Evolutionary conservation across 1,284 basidiomycete genomes (phyloP).

Genomic region (Melampsora larici-populina): DNA sequence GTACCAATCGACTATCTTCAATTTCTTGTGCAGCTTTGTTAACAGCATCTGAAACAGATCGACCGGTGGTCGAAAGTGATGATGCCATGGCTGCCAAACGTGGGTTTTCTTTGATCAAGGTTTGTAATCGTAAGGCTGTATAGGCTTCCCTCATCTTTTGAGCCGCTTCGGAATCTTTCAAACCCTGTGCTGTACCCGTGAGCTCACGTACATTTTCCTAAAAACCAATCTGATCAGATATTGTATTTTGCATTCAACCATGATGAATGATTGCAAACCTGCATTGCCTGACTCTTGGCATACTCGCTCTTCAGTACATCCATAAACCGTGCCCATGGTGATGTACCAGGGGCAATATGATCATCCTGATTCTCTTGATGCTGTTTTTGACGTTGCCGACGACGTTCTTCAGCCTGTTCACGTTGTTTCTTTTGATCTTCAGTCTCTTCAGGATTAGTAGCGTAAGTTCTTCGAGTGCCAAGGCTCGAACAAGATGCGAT

Average conservation of each 20-base stretch:
- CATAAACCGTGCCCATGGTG: slow-evolving; percentile 43
- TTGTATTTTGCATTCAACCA: neutral
- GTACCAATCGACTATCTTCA: slow-evolving; percentile 90
- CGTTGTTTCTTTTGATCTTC: slow-evolving; percentile 15
- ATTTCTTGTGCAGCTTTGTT: slow-evolving; percentile 80
- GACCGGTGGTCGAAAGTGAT: slow-evolving; percentile 79
- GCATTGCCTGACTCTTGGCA: slow-evolving; percentile 42
- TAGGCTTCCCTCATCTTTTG: slow-evolving; percentile 40
- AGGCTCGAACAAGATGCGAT: neutral
- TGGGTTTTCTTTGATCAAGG: slow-evolving; percentile 96
- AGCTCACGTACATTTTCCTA: slow-evolving; percentile 43
- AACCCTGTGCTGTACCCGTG: slow-evolving; percentile 39
- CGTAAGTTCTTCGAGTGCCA: neutral
- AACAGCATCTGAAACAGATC: slow-evolving; percentile 91
- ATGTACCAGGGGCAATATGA: slow-evolving; percentile 17
- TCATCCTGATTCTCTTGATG: slow-evolving; percentile 29
- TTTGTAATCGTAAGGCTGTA: slow-evolving; percentile 64
- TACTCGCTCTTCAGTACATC: slow-evolving; percentile 42
- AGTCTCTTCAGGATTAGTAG: slow-evolving; percentile 2
- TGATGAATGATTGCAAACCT: slow-evolving; percentile 9
- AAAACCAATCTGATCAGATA: neutral
- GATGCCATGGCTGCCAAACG: slow-evolving; percentile 83
- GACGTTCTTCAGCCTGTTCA: slow-evolving; percentile 5
- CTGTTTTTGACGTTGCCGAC: slow-evolving; percentile 24
- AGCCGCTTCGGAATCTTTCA: slow-evolving; percentile 43